A percentile compares a stretch with the other conserved stretches of the same genome.
Conservation (phyloP, 495 filamentous ascomycete genomes). For the Neurospora terricola region DNA sequence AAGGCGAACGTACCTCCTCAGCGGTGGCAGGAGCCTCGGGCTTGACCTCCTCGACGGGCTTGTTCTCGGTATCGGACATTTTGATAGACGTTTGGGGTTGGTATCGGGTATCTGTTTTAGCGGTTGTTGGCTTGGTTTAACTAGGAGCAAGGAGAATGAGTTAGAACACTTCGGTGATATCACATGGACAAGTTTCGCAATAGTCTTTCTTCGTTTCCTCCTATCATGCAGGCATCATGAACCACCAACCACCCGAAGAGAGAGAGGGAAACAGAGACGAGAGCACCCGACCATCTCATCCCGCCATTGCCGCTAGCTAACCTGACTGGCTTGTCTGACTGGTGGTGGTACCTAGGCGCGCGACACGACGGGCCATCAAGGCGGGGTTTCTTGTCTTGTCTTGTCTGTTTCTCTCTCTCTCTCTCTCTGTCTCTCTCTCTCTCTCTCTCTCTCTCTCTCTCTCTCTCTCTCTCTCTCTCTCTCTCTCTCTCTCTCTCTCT, state of each 20-base stretch:
- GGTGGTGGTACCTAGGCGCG: neutral
- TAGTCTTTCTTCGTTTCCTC: neutral
- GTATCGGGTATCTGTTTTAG: neutral
- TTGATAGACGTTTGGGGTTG: constrained; percentile 6
- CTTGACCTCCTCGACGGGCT: constrained; percentile 28
- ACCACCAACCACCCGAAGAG: neutral
- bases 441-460: neutral
- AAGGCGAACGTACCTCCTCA: constrained; percentile 29
- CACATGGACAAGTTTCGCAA: neutral
- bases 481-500: neutral
- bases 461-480: neutral
- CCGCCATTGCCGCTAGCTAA: neutral
- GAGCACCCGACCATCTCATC: neutral
- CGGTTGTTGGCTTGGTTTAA: neutral
- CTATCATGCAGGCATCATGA: neutral
- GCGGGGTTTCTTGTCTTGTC: neutral
- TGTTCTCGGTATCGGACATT: constrained; percentile 35
- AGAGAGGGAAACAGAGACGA: neutral
- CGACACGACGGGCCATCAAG: neutral
- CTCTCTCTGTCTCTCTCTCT: neutral
- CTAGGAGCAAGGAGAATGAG: neutral
- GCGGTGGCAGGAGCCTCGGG: constrained; percentile 38
- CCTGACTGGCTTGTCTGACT: neutral
- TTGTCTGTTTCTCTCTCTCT: neutral
- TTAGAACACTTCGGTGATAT: neutral